phyloP scores from a whole-genome alignment of 1,284 basidiomycete genomes.

The Fomitiporia mediterranea region DNA sequence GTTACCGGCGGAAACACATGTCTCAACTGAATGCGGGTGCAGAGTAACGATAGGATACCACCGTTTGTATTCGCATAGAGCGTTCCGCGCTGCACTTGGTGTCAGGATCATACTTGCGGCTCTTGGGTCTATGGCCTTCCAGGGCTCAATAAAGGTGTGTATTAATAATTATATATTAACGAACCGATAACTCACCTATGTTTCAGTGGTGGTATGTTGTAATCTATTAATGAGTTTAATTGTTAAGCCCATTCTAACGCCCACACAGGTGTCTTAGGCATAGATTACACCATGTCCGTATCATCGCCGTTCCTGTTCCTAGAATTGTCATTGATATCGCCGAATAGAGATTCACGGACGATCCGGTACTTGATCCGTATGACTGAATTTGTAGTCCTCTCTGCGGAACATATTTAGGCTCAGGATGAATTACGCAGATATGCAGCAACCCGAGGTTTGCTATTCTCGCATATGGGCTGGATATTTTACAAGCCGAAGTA shows the following conservation, averaged over 20 bases:
- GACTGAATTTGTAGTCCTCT: slow-evolving; percentile 24
- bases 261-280: slow-evolving; percentile 64
- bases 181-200: too few species aligned
- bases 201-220: slow-evolving; percentile 42
- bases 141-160: slow-evolving; percentile 54
- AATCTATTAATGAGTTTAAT: neutral
- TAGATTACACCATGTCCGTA: slow-evolving; percentile 63
- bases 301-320: neutral
- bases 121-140: slow-evolving; percentile 67
- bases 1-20: neutral
- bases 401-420: neutral
- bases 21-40: slow-evolving; percentile 4
- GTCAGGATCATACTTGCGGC: slow-evolving; percentile 57
- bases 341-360: slow-evolving; percentile 67
- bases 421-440: slow-evolving; percentile 40
- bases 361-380: slow-evolving; percentile 67
- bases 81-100: slow-evolving; percentile 55
- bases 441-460: slow-evolving; percentile 65
- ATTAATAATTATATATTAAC: too few species aligned
- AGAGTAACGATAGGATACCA: slow-evolving; percentile 77
- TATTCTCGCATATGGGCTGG: slow-evolving; percentile 81
- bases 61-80: slow-evolving; percentile 68
- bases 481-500: slow-evolving; percentile 77
- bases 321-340: neutral
- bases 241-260: slow-evolving; percentile 5